Base-by-base conservation (phyloP, 2,329 filamentous ascomycete species). In the Calycina herbarum region DNA sequence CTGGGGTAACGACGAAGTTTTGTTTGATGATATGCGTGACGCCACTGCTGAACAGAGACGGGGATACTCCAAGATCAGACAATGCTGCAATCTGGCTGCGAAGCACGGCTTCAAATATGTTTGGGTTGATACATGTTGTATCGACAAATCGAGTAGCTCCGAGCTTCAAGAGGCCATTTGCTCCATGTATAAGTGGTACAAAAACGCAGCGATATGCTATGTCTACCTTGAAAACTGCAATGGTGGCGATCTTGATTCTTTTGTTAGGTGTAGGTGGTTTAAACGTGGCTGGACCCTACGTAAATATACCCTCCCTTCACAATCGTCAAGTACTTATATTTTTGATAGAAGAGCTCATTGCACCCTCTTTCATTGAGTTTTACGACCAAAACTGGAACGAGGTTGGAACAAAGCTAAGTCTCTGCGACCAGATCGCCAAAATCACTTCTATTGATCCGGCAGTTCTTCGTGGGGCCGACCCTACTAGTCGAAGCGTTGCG, bases 131-230 rank as follows among this genome's bases (percentile, higher is more conserved):
- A 63, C 62, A 15, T 63, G 62, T 40, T 63, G 62, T 27, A 63
- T 59, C 24, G 54, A 63, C 17, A 63, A 63, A 35, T n/a, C 33
- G 1, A 63, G 56, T 35, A 63, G 62, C 27, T 20, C 38, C 10
- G 62, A 63, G 38, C 38, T 64, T 3, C 38, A 51, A 5, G 54
- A 54, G 27, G 17, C 38, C 1, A 59, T 64, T 10, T 45, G 40
- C 24, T 62, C 60, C 13, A 62, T 62, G 40, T 66, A 40, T 8
- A 6, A 38, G 20, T 67, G 65, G 65, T 58, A 60, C 17, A 10
- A 64, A 57, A 31, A 60, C n/a, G 45, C 58, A 7, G 17, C 7
- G 48, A 24, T 62, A 11, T 67, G 62, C 62, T 67, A 64, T 57
- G 65, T 33, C 2, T 67, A 64, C 31, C 45, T 64, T 10, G 40